Evolutionary conservation across 2,329 filamentous ascomycete genomes (phyloP).

Genomic region (Colletotrichum eremochloae): DNA sequence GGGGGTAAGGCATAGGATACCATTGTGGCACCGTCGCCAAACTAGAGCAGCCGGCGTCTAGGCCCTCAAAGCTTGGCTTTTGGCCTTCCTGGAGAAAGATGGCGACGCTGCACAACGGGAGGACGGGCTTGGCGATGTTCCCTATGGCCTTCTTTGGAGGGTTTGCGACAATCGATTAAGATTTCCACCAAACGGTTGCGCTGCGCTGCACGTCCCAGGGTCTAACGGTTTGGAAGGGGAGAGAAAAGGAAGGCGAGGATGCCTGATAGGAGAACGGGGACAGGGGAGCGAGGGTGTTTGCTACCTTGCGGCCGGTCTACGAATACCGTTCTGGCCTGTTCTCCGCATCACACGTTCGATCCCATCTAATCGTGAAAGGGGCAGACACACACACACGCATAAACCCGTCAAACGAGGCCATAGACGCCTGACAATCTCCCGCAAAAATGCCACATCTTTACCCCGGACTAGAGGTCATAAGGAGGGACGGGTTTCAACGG

Average conservation of each 20-base stretch:
- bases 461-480: slow-evolving; percentile 1
- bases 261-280: slow-evolving; percentile 8
- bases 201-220: slow-evolving; percentile 17
- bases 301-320: background rate
- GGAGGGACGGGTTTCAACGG: slow-evolving; percentile 35
- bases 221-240: background rate
- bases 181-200: slow-evolving; percentile 5
- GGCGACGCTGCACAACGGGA: slow-evolving; percentile 25
- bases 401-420: slow-evolving; percentile 28
- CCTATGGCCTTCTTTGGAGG: slow-evolving; percentile 11
- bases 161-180: slow-evolving; percentile 22
- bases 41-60: background rate
- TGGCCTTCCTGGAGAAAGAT: slow-evolving; percentile 4
- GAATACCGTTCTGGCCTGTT: slow-evolving; percentile 3
- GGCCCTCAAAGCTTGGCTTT: slow-evolving; percentile 12
- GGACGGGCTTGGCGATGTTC: slow-evolving; percentile 26
- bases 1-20: background rate
- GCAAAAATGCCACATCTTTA: slow-evolving; percentile 17
- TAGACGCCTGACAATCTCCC: slow-evolving; percentile 38
- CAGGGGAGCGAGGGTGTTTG: slow-evolving; percentile 21
- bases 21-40: background rate
- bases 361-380: slow-evolving; percentile 3
- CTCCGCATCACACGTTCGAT: slow-evolving; percentile 25
- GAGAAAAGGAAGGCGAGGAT: background rate
- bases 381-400: background rate